Evolutionary conservation across 2,329 filamentous ascomycete genomes (phyloP), one percentile per base, ranked within the genome.

Genomic region (Exophiala sp.): DNA sequence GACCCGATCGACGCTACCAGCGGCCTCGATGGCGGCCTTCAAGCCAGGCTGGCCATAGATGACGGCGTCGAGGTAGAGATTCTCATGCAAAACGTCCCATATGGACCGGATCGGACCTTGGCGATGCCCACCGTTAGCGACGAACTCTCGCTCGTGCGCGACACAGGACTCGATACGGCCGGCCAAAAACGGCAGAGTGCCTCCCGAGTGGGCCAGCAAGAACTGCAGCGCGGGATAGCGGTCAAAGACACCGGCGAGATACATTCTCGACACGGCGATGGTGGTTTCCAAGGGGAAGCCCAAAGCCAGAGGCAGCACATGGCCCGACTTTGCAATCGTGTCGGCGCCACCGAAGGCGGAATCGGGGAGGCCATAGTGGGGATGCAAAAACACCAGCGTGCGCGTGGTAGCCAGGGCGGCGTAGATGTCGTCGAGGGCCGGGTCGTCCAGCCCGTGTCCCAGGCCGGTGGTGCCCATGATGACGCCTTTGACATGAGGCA

Each of bases 261-360:
- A 82, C 88, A 96, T 94, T 40, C 90, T 76, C 2, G 86, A 81
- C 1, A 95, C 83, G 0, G 89, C 88, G 60, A 96, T 91, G 1
- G 90, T 95, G 0, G 90, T 96, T 69, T 96, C 90, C 58, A 96
- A 79, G 0, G 90, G 89, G 64, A 95, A 95, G 0, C 90, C 90
- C 2, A 96, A 72, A 0, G 88, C 87, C 0, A 96, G 73, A 0
- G 89, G 86, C 2, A 96, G 74, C 1, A 95, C 88, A 65, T 95
- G 90, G 0, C 90, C 90, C 64, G 94, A 95, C 24, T 78, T 75
- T 53, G 84, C 82, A 18, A 71, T 73, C 0, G 79, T 80, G 6
- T 84, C 74, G 0, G 86, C 79, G 0, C 90, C 90, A 0, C 90
- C 90, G 70, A 86, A 95, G 2, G 94, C 87, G 7, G 81, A 78